Base-by-base conservation (phyloP, 2,329 filamentous ascomycete species). In the Phyllosticta ampelicida region DNA sequence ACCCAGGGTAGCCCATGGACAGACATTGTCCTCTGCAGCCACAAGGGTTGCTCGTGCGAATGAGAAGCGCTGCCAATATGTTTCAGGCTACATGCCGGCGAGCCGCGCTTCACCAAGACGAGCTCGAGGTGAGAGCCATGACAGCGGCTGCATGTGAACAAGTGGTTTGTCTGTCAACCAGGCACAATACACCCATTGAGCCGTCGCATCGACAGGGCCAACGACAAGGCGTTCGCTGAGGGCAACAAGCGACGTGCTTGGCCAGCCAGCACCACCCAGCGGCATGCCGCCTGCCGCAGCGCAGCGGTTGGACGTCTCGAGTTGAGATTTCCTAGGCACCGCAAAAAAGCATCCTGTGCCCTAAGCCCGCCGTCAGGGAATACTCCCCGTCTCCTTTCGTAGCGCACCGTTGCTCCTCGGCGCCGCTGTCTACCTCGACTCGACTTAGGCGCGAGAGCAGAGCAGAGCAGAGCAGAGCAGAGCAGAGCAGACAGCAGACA, bases 11-110 rank as follows among this genome's bases (percentile, higher is more conserved):
- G 21, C 28, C 54, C 54, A 55, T 49, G 54, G 23, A 50, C 48
- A 21, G 54, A 30, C 48, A 48, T 50, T 55, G 54, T 55, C 48
- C 48, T 55, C 51, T 49, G 48, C 53, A 50, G 56, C 56, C 56
- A 58, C 56, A 51, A 51, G 51, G 56, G 44, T 19, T 54, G 51
- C 50, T 50, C 56, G 56, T 58, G 56, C 56, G 55, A 56, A 56
- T 55, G 28, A 20, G 44, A 36, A 55, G 54, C 48, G 54, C 54
- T 29, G 54, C 23, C 44, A 50, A 55, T 28, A 55, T 55, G 54
- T 55, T 55, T 55, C 54, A 55, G 54, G 48, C 30, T 29, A 28
- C 48, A 55, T 50, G 48, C 48, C 54, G 54, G 48, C 54, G 54
- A 55, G 36, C 36, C 53, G 30, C 53, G 54, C 21, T 50, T 21